phyloP scores from a whole-genome alignment of 2,329 filamentous ascomycete species.

The Fusarium pseudoanthophilum region DNA sequence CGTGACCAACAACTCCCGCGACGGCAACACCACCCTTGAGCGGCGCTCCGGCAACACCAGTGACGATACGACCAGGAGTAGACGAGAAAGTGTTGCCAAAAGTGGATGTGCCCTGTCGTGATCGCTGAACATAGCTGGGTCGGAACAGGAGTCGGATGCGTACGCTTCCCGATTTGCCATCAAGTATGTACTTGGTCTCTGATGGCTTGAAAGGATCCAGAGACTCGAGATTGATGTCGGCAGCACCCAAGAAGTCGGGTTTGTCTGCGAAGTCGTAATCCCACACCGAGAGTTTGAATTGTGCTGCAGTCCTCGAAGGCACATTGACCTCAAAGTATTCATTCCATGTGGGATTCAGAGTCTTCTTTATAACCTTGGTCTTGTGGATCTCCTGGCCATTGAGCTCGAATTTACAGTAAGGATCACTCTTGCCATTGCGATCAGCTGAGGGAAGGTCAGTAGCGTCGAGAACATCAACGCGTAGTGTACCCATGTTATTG shows the following conservation, averaged over 20 bases:
- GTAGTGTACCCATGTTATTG: conserved; percentile 97
- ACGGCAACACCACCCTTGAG: conserved; percentile 90
- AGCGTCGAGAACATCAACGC: conserved; percentile 92
- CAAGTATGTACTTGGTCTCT: conserved; percentile 78
- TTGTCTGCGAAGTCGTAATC: conserved; percentile 98
- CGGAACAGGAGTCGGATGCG: conserved; percentile 90
- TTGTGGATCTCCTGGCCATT: conserved; percentile 93
- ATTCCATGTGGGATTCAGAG: conserved; percentile 93
- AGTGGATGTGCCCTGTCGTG: conserved; percentile 89
- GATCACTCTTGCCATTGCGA: conserved; percentile 95
- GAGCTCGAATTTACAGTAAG: conserved; percentile 93
- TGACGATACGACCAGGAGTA: conserved; percentile 87
- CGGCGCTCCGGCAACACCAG: conserved; percentile 83
- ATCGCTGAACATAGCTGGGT: conserved; percentile 87
- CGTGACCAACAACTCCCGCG: conserved; percentile 75
- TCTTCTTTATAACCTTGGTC: conserved; percentile 97
- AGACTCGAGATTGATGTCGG: conserved; percentile 78
- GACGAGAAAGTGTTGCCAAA: conserved; percentile 91
- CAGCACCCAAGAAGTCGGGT: conserved; percentile 86
- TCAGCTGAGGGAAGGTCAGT: conserved; percentile 91
- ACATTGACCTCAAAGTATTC: conserved; percentile 90
- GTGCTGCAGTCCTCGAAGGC: conserved; percentile 83
- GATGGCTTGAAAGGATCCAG: conserved; percentile 87
- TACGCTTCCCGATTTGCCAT: conserved; percentile 89
- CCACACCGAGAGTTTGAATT: conserved; percentile 85